These are phyloP conservation scores for Chrysochromulina parva DNA, from an alignment of 78 protist genomes.

Conservation along the genomic window DNA sequence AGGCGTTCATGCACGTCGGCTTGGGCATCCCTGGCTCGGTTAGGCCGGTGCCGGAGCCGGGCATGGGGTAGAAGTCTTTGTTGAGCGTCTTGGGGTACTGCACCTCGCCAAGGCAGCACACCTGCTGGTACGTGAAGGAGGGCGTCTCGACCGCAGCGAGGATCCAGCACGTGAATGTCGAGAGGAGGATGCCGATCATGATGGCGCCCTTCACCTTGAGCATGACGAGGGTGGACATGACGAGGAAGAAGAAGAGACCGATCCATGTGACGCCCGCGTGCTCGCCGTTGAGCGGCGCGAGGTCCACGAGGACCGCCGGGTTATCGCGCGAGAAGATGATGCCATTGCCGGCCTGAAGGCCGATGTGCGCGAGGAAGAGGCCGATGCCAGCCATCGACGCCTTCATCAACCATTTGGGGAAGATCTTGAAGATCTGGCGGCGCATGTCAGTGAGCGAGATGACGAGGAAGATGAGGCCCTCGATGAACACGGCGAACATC, in stretches of 20 bases:
- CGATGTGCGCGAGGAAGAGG: conserved; percentile 25
- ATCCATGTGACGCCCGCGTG: not conserved
- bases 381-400: conserved; percentile 31
- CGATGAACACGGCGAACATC: not conserved
- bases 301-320: too few species aligned
- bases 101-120: not conserved
- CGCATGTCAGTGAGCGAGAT: not conserved
- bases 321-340: not conserved
- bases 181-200: not conserved
- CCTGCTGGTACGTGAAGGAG: not conserved
- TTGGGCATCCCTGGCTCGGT: too few species aligned
- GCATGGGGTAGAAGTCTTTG: too few species aligned
- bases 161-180: not conserved
- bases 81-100: not conserved
- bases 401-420: not conserved
- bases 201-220: conserved; percentile 3
- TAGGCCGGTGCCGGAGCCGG: too few species aligned
- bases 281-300: not conserved
- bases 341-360: not conserved
- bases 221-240: not conserved
- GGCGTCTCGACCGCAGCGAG: not conserved
- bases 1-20: too few species aligned
- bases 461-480: not conserved
- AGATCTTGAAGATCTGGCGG: not conserved
- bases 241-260: not conserved